phyloP scores from a whole-genome alignment of 208 protist species.

The Plasmodiophora brassicae region DNA sequence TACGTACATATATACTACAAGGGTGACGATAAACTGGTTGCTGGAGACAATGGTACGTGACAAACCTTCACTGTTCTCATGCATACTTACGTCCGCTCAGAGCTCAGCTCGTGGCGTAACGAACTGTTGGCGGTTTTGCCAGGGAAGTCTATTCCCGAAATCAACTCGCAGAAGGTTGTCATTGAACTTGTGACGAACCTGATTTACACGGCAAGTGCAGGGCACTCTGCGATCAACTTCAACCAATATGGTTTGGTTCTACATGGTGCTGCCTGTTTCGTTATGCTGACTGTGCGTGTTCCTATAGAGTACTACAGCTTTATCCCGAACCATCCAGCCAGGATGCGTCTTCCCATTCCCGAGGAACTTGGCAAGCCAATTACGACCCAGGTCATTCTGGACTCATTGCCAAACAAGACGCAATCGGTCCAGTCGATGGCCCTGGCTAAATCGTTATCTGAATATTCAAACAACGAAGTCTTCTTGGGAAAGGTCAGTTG shows the following conservation, averaged over 20 bases:
- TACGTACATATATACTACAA: not conserved
- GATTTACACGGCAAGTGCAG: not conserved
- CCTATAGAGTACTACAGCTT: not conserved
- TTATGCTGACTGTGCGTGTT: not conserved
- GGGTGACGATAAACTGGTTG: not conserved
- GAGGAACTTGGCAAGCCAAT: not conserved
- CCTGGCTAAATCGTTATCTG: not conserved
- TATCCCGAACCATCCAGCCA: not conserved
- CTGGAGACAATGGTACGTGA: not conserved
- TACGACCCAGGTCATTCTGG: not conserved
- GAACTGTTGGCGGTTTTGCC: not conserved
- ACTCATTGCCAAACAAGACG: not conserved
- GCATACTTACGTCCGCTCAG: not conserved
- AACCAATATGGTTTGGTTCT: not conserved
- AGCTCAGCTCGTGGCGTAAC: not conserved
- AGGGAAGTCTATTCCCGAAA: not conserved
- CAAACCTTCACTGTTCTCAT: too few species aligned
- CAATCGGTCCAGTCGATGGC: not conserved
- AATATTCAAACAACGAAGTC: not conserved
- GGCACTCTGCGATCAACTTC: not conserved
- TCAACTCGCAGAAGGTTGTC: not conserved
- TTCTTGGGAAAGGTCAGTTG: constrained; percentile 8
- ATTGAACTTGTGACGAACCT: not conserved
- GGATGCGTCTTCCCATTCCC: not conserved
- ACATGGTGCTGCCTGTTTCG: not conserved